These are phyloP conservation scores for Lodderomyces elongisporus DNA, from an alignment of 1,139 yeast genomes.

Conservation along the genomic window DNA sequence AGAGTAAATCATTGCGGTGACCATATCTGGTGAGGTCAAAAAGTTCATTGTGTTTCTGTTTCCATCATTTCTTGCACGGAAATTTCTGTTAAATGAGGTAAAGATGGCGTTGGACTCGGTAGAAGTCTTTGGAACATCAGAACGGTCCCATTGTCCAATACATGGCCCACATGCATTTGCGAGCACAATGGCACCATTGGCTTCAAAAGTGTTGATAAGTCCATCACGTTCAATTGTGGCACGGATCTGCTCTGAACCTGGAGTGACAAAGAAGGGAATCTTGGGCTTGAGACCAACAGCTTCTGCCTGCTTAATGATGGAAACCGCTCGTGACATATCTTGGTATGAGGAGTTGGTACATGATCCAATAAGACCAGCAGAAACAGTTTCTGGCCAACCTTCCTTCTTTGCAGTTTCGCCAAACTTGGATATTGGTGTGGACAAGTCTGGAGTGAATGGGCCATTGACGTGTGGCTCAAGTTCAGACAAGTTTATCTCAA, in stretches of 20 bases:
- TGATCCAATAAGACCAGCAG: conserved; percentile 94
- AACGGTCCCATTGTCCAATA: conserved; percentile 98
- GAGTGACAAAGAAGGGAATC: conserved; percentile 89
- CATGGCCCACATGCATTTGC: conserved; percentile 99
- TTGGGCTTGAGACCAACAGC: conserved; percentile 84
- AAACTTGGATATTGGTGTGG: conserved; percentile 76
- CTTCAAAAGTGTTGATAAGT: conserved; percentile 67
- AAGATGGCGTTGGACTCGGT: conserved; percentile 76
- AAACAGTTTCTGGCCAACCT: conserved; percentile 75
- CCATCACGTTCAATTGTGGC: conserved; percentile 98
- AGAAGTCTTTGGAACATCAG: conserved; percentile 57
- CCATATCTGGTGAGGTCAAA: conserved; percentile 94
- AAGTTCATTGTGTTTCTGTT: conserved; percentile 96
- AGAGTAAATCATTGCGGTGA: conserved; percentile 92
- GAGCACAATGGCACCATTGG: conserved; percentile 83
- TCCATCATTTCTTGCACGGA: conserved; percentile 96
- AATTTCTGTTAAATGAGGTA: conserved; percentile 94
- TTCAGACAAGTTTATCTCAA: conserved; percentile 69
- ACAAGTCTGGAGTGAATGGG: conserved; percentile 91
- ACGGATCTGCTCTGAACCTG: conserved; percentile 98
- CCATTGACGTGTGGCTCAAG: conserved; percentile 92
- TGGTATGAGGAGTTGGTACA: conserved; percentile 97
- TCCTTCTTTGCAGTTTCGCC: conserved; percentile 59
- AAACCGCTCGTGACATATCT: conserved; percentile 94
- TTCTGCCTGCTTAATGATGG: conserved; percentile 81